Evolutionary conservation across 805 yeast genomes (phyloP).

Genomic region (Cyberlindnera meyerae): DNA sequence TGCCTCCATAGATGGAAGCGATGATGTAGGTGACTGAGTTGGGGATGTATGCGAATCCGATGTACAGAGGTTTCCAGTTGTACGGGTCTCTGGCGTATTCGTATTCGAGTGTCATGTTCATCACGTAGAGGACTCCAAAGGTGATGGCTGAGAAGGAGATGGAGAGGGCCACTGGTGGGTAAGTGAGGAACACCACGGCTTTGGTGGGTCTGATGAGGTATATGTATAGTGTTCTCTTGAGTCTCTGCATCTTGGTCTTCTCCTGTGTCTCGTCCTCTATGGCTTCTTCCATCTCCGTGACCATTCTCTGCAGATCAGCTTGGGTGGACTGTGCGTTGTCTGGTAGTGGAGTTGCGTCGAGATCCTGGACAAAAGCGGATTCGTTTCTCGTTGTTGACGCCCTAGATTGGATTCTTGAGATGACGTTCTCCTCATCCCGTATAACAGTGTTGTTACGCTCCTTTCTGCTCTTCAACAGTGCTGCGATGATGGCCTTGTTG

Average conservation of each 20-base stretch:
- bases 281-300: conserved; percentile 25
- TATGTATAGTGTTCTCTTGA: conserved; percentile 36
- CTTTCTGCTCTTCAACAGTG: conserved; percentile 36
- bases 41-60: conserved; percentile 78
- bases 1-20: conserved; percentile 78
- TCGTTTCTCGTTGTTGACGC: conserved; percentile 7
- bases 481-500: conserved; percentile 43
- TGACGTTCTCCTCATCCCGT: conserved; percentile 1
- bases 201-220: conserved; percentile 55
- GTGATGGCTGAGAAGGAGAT: conserved; percentile 65
- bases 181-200: conserved; percentile 52
- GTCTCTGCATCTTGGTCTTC: conserved; percentile 19
- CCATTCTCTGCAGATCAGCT: conserved; percentile 23
- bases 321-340: conserved; percentile 5
- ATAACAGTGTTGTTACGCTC: conserved; percentile 1
- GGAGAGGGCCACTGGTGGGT: conserved; percentile 72
- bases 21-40: conserved; percentile 72
- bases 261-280: conserved; percentile 12
- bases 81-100: conserved; percentile 63
- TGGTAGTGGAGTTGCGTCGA: conserved; percentile 7
- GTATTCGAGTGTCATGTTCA: conserved; percentile 68
- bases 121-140: conserved; percentile 64
- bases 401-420: conserved; percentile 7
- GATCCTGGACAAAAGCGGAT: conserved; percentile 6
- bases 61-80: conserved; percentile 55